Conservation (phyloP, 129 eudicot species). For the Artemisia tridentata region DNA sequence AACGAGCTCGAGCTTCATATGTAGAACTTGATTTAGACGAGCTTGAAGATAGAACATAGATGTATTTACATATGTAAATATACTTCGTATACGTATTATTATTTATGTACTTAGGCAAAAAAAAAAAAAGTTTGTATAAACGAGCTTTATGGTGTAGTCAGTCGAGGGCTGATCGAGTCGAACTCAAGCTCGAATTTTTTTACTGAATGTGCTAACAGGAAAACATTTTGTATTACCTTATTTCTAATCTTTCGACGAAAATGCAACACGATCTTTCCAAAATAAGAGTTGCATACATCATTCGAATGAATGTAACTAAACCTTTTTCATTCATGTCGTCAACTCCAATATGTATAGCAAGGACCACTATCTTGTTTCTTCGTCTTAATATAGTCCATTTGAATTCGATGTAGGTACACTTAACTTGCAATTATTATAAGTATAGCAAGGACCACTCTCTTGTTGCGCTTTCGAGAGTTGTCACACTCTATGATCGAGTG, state of each 20-base stretch:
- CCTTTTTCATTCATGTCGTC: background rate
- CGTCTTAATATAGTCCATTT: background rate
- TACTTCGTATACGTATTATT: too few species aligned
- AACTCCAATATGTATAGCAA: background rate
- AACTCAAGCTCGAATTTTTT: background rate
- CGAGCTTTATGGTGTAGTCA: too few species aligned
- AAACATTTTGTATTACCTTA: background rate
- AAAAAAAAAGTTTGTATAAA: too few species aligned
- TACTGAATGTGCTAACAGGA: background rate
- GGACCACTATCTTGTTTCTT: background rate
- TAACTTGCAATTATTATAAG: slow-evolving; percentile 2
- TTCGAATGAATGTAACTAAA: background rate
- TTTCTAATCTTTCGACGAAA: background rate
- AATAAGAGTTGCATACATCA: background rate
- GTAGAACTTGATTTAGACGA: too few species aligned
- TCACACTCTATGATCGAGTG: background rate
- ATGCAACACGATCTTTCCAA: background rate
- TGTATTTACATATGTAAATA: too few species aligned
- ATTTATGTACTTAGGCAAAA: too few species aligned
- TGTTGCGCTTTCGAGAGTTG: background rate
- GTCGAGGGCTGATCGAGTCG: too few species aligned
- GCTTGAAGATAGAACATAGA: too few species aligned
- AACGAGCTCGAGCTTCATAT: too few species aligned
- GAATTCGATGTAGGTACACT: slow-evolving; percentile 2
- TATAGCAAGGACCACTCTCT: slow-evolving; percentile 8